A percentile compares a stretch with the other conserved stretches of the same genome.
These are phyloP conservation scores for Umbelopsis isabellina DNA, from an alignment of 192 early-diverging fungal genomes.

Conservation along the genomic window DNA sequence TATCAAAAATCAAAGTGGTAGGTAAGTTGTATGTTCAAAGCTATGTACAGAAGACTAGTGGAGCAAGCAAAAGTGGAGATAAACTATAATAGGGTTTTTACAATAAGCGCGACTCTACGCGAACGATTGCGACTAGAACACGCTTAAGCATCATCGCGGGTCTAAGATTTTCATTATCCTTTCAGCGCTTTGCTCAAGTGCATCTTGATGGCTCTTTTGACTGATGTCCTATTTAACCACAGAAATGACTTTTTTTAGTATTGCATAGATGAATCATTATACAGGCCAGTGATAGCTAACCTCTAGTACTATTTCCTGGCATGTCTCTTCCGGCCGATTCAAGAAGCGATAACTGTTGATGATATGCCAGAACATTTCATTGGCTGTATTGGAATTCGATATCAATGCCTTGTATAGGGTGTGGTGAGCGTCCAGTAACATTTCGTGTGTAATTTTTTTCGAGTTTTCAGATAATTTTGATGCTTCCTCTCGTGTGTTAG, in stretches of 20 bases:
- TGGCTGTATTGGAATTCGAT: not conserved
- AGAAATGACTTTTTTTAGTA: not conserved
- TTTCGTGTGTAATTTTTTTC: not conserved
- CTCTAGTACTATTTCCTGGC: not conserved
- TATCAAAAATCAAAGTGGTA: no score
- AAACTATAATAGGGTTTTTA: not conserved
- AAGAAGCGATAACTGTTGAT: not conserved
- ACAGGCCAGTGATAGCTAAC: not conserved
- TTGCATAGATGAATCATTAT: no score
- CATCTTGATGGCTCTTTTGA: not conserved
- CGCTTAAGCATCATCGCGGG: not conserved
- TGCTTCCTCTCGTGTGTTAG: not conserved
- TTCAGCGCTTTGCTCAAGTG: not conserved
- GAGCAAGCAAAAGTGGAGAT: no score
- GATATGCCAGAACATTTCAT: not conserved
- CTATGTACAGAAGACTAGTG: no score
- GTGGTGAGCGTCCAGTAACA: not conserved
- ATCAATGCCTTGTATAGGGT: not conserved
- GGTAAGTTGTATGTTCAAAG: no score
- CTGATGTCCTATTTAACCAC: not conserved
- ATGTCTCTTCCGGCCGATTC: not conserved
- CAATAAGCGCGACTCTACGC: not conserved
- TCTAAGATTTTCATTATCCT: not conserved
- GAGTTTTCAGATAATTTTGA: not conserved
- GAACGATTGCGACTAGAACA: not conserved